Evolutionary conservation across 768 basidiomycete species (phyloP).

Genomic region (Sutorius australiensis): DNA sequence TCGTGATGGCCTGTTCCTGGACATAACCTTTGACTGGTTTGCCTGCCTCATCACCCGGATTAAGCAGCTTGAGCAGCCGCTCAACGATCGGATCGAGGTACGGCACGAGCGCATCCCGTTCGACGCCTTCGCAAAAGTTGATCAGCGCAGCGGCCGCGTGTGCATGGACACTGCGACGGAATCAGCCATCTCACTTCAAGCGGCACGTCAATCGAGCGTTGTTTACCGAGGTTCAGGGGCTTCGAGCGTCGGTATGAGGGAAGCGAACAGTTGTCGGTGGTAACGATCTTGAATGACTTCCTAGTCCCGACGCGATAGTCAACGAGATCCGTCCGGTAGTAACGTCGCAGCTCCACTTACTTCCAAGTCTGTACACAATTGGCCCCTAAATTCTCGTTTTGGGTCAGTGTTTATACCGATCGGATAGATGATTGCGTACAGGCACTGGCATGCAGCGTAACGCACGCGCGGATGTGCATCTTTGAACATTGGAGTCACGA

Average conservation of each 20-base stretch:
- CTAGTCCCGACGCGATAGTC: conserved; percentile 30
- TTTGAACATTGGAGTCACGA: conserved; percentile 72
- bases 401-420: neutral
- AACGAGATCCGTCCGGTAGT: neutral
- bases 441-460: conserved; percentile 82
- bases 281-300: conserved; percentile 73
- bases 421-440: conserved; percentile 43
- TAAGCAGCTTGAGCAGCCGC: conserved; percentile 53
- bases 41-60: conserved; percentile 45
- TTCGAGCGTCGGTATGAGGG: conserved; percentile 68
- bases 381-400: conserved; percentile 50
- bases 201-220: neutral
- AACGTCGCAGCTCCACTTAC: conserved; percentile 35
- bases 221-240: conserved; percentile 68
- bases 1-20: conserved; percentile 86
- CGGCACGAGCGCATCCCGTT: conserved; percentile 63
- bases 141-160: conserved; percentile 86
- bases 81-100: conserved; percentile 81
- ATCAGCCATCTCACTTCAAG: neutral
- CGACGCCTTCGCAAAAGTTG: conserved; percentile 88
- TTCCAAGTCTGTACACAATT: conserved; percentile 86
- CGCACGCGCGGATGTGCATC: conserved; percentile 75
- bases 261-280: conserved; percentile 64
- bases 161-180: conserved; percentile 62
- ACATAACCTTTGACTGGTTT: conserved; percentile 55